Evolutionary conservation across 2,329 filamentous ascomycete species (phyloP), one percentile per base, ranked within the genome.

Genomic region (Aspergillus terreus): DNA sequence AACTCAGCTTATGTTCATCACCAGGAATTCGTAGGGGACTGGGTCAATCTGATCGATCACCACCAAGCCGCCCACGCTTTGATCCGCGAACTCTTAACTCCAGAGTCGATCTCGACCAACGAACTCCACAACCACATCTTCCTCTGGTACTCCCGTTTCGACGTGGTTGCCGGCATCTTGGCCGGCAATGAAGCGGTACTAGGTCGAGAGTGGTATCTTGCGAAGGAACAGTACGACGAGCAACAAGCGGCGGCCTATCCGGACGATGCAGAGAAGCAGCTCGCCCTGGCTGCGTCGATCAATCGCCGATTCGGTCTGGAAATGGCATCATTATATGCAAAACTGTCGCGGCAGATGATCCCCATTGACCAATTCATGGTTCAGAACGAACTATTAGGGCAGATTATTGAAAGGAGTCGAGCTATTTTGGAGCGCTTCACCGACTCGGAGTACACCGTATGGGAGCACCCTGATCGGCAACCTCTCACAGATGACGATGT

Each of bases 1-100:
- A 33, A 14, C 14, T 21, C 14, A 17, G 17, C 21, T 15, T 45
- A 17, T 17, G 52, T 54, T 63, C 48, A 33, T 45, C 42, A 23
- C 47, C 42, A 96, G 90, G 94, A 97, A 72, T 95, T 91, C 63
- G 79, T 97, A 43, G 94, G 94, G 11, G 94, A 99, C 67, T 97
- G 91, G 91, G 84, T 95, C 48, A 96, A 95, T 63, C 78, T 97
- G 14, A 86, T 94, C 71, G 89, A 91, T 19, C 94, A 97, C 67
- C 92, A 96, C 68, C 90, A 87, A 66, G 94, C 92, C 10, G 94
- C 94, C 0, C 83, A 88, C 64, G 84, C 90, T 57, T 86, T 97
- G 61, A 75, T 97, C 43, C 87, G 81, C 1, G 82, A 86, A 41
- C 74, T 96, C 0, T 92, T 90, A 66, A 90, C 85, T 0, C 88